Conservation (phyloP, 352 stramenopile genomes). For the Phytophthora kernoviae region DNA sequence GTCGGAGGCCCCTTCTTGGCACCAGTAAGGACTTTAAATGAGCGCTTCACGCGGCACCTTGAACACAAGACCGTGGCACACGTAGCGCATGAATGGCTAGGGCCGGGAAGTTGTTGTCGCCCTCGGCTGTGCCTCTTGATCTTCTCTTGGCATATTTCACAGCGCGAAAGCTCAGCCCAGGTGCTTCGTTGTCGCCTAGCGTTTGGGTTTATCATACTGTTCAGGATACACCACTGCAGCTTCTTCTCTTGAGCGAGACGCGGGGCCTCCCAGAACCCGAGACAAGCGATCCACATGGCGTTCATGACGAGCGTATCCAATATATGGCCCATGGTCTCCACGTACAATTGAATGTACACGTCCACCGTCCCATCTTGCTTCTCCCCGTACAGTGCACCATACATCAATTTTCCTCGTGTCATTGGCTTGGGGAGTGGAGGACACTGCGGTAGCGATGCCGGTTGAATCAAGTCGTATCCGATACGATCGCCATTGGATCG, state of each 20-base stretch:
- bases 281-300: constrained; percentile 16
- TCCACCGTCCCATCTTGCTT: constrained; percentile 45
- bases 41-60: constrained; percentile 14
- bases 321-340: constrained; percentile 35
- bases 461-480: constrained; percentile 46
- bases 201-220: constrained; percentile 10
- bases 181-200: constrained; percentile 1
- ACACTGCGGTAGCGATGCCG: constrained; percentile 30
- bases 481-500: constrained; percentile 41
- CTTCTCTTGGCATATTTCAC: constrained; percentile 13
- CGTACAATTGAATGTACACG: constrained; percentile 51
- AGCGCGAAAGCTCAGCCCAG: constrained; percentile 9
- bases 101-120: constrained; percentile 1
- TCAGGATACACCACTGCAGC: constrained; percentile 19
- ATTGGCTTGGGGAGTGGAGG: constrained; percentile 34
- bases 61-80: constrained; percentile 12
- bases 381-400: constrained; percentile 48
- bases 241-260: constrained; percentile 17
- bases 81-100: constrained; percentile 10
- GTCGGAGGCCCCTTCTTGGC: constrained; percentile 8
- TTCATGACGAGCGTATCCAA: constrained; percentile 28
- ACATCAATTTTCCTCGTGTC: constrained; percentile 43
- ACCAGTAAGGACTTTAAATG: constrained; percentile 16
- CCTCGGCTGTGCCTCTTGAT: constrained; percentile 1
- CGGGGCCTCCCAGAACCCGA: constrained; percentile 22